These are phyloP conservation scores for Penicillium brasilianum DNA, from an alignment of 2,329 filamentous ascomycete species.

Conservation along the genomic window DNA sequence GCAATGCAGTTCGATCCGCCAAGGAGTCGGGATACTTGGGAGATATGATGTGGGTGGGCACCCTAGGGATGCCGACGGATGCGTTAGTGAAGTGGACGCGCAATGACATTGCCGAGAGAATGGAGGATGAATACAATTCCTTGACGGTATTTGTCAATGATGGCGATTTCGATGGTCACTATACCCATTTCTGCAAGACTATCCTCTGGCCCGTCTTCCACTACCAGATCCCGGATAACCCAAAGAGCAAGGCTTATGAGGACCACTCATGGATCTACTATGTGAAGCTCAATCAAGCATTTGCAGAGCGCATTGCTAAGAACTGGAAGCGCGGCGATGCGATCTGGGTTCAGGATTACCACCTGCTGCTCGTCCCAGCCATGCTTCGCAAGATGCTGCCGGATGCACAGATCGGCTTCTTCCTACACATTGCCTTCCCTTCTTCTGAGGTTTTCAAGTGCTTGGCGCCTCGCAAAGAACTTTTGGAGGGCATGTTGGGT, in stretches of 20 bases:
- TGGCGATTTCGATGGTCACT: slow-evolving; percentile 92
- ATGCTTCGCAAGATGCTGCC: slow-evolving; percentile 87
- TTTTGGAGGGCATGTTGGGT: slow-evolving; percentile 90
- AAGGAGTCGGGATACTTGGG: slow-evolving; percentile 69
- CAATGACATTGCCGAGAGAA: slow-evolving; percentile 78
- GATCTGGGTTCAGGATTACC: slow-evolving; percentile 96
- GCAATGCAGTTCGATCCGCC: slow-evolving; percentile 83
- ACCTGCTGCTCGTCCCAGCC: slow-evolving; percentile 82
- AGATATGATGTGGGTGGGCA: slow-evolving; percentile 89
- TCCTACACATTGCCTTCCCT: slow-evolving; percentile 92
- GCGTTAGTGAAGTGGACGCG: slow-evolving; percentile 76
- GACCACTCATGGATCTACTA: slow-evolving; percentile 98
- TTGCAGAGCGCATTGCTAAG: slow-evolving; percentile 86
- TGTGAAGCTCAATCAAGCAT: slow-evolving; percentile 87
- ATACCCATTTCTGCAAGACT: slow-evolving; percentile 95
- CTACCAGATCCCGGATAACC: slow-evolving; percentile 96
- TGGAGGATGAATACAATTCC: slow-evolving; percentile 82
- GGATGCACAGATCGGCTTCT: slow-evolving; percentile 94
- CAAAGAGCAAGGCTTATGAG: slow-evolving; percentile 97
- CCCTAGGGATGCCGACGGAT: slow-evolving; percentile 92
- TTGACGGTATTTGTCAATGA: slow-evolving; percentile 85
- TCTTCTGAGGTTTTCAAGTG: slow-evolving; percentile 96
- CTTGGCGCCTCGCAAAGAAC: slow-evolving; percentile 80
- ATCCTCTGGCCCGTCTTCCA: slow-evolving; percentile 98
- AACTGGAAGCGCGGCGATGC: slow-evolving; percentile 93